Base-by-base conservation (phyloP, 345 rosid genomes). In the Heritiera fomes region DNA sequence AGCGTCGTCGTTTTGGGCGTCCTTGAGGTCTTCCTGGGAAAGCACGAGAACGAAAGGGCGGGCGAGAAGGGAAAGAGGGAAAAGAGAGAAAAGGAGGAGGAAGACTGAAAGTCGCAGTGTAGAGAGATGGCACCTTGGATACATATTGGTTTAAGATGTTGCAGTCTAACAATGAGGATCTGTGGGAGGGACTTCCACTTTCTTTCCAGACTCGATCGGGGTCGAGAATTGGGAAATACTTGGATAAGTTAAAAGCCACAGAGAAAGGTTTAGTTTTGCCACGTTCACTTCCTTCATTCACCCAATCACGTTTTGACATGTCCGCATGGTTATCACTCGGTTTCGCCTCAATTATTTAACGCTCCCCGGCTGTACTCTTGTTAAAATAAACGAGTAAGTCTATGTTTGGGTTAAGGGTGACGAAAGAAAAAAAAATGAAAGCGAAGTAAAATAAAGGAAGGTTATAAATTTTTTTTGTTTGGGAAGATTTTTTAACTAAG, bases 11-110 rank as follows among this genome's bases (percentile, higher is more conserved):
- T 72, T 30, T 47, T 90, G 6, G 80, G 84, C 80, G 75, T 89
- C 95, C 79, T 90, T 92, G 82, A 94, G 94, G 87, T 94, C 98
- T 70, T 96, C 98, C 63, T 87, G 94, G 6, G 98, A 85, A 81
- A 96, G 90, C 64, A 91, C 74, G 80, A 96, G 90, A 73, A 92
- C 85, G 84, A 86, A 86, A 71, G 95, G 90, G 71, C 97, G 92
- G 3, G 94, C 95, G 49, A 69, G n/a, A 59, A 88, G 88, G 60
- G 85, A 82, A 77, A 72, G 28, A 0, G 84, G 83, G 17, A 77
- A 38, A 75, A 78, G 80, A 75, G 74, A 82, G 73, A 80, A 40
- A 61, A 87, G 18, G 49, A 92, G 69, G 66, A 88, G 73, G 80
- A 67, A 87, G 77, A 90, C 28, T 17, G 4, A 67, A 1, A 67